Percentiles rank a stretch among this genome's conserved stretches.
These are phyloP conservation scores for Nematocida sp. DNA, from an alignment of 371 early-diverging fungal species.

Conservation along the genomic window DNA sequence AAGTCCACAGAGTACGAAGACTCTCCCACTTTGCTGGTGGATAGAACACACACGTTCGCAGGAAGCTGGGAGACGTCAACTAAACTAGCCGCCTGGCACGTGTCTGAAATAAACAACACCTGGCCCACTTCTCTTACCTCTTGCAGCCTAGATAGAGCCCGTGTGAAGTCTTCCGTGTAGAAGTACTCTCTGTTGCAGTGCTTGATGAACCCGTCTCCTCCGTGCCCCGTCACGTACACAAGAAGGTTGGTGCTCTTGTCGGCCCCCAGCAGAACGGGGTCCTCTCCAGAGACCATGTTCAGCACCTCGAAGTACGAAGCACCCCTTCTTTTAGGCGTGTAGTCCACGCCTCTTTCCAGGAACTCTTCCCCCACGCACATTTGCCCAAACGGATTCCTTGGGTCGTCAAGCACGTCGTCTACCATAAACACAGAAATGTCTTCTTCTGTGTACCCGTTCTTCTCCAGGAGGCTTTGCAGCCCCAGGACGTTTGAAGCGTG, in stretches of 20 bases:
- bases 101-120: constrained; percentile 61
- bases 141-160: constrained; percentile 34
- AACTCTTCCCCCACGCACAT: constrained; percentile 11
- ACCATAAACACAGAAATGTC: constrained; percentile 40
- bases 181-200: constrained; percentile 55
- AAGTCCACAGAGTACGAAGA: constrained; percentile 50
- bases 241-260: constrained; percentile 56
- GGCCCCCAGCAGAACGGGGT: constrained; percentile 39
- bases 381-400: constrained; percentile 1
- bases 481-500: constrained; percentile 48
- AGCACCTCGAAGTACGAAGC: constrained; percentile 42
- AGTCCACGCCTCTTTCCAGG: constrained; percentile 18
- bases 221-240: constrained; percentile 64
- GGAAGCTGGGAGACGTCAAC: constrained; percentile 50
- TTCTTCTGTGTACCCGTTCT: constrained; percentile 25
- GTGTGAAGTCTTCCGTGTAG: constrained; percentile 58
- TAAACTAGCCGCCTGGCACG: constrained; percentile 62
- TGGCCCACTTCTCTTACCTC: constrained; percentile 42
- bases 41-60: constrained; percentile 51
- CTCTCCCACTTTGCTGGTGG: constrained; percentile 54
- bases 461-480: constrained; percentile 30
- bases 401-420: constrained; percentile 27
- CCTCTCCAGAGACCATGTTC: constrained; percentile 55
- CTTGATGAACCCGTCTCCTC: constrained; percentile 61
- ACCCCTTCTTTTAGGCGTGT: constrained; percentile 28